A percentile compares a stretch with the other conserved stretches of the same genome.
phyloP scores from a whole-genome alignment of 1,139 yeast genomes.

The Suhomyces panamericanus region DNA sequence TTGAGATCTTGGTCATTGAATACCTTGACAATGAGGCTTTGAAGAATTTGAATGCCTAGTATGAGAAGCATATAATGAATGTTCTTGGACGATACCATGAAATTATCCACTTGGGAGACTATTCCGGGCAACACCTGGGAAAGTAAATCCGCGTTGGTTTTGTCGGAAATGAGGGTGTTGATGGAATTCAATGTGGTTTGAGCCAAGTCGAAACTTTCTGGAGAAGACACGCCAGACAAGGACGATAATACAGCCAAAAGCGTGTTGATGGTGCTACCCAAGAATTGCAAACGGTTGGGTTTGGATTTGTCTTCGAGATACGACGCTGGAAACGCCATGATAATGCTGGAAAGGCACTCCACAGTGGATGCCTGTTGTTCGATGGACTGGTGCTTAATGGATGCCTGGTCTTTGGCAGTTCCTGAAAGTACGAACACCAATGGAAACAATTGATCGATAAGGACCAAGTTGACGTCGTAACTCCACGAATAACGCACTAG shows the following conservation, averaged over 20 bases:
- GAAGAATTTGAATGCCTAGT: constrained; percentile 24
- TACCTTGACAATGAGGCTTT: constrained; percentile 35
- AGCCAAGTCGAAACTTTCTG: constrained; percentile 22
- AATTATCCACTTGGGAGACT: constrained; percentile 34
- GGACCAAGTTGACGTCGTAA: constrained; percentile 23
- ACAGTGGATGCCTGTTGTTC: constrained; percentile 25
- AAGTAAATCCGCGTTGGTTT: constrained; percentile 31
- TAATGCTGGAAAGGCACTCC: constrained; percentile 19
- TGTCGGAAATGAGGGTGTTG: constrained; percentile 14
- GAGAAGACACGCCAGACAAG: constrained; percentile 7
- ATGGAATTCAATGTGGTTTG: constrained; percentile 17
- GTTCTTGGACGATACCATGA: constrained; percentile 23
- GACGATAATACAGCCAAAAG: constrained; percentile 22
- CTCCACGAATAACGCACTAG: constrained; percentile 35
- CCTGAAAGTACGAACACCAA: constrained; percentile 31
- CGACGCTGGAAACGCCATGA: constrained; percentile 21
- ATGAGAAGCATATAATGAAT: constrained; percentile 29
- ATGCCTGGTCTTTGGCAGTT: constrained; percentile 1
- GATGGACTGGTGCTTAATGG: constrained; percentile 11
- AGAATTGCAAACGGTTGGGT: constrained; percentile 23
- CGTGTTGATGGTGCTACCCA: constrained; percentile 31
- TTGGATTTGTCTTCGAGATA: constrained; percentile 21
- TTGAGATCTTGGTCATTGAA: constrained; percentile 32
- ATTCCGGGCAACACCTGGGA: constrained; percentile 45
- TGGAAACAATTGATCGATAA: constrained; percentile 41